phyloP scores from a whole-genome alignment of 495 filamentous ascomycete genomes.

The Cenococcum geophilum region DNA sequence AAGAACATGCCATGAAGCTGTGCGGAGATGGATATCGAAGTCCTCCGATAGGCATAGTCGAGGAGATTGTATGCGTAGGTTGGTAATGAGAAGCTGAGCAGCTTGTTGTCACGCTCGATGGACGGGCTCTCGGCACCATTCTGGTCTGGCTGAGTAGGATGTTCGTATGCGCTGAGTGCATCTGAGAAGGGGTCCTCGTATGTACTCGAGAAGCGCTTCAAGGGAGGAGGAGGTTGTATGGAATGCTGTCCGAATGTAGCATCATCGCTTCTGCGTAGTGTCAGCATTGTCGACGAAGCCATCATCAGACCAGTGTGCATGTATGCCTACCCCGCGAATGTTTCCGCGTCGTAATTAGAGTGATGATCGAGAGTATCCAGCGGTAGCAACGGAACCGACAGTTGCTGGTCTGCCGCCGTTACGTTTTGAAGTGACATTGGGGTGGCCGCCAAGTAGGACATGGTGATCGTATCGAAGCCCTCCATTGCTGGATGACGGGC shows the following conservation, averaged over 20 bases:
- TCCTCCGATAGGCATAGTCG: slow-evolving; percentile 58
- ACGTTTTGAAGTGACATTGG: slow-evolving; percentile 50
- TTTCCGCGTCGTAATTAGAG: slow-evolving; percentile 52
- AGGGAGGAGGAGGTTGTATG: slow-evolving; percentile 29
- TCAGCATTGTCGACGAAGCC: slow-evolving; percentile 20
- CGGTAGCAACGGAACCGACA: slow-evolving; percentile 45
- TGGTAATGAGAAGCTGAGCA: slow-evolving; percentile 71
- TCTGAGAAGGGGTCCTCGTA: slow-evolving; percentile 44
- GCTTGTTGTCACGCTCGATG: slow-evolving; percentile 66
- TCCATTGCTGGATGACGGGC: slow-evolving; percentile 46
- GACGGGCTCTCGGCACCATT: slow-evolving; percentile 34
- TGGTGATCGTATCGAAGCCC: slow-evolving; percentile 58
- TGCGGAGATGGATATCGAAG: slow-evolving; percentile 61
- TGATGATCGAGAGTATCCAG: slow-evolving; percentile 53
- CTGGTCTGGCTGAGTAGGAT: slow-evolving; percentile 31
- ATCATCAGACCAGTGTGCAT: slow-evolving; percentile 21
- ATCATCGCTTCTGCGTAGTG: slow-evolving; percentile 30
- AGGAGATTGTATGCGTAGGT: slow-evolving; percentile 62
- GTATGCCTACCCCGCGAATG: slow-evolving; percentile 50
- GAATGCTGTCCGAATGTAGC: slow-evolving; percentile 19
- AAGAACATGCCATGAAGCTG: slow-evolving; percentile 96
- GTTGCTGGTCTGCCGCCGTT: slow-evolving; percentile 48
- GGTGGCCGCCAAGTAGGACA: slow-evolving; percentile 53
- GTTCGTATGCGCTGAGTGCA: slow-evolving; percentile 40
- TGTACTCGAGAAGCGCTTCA: slow-evolving; percentile 38